Conservation (phyloP, 768 basidiomycete genomes). For the Steccherinum ochraceum region DNA sequence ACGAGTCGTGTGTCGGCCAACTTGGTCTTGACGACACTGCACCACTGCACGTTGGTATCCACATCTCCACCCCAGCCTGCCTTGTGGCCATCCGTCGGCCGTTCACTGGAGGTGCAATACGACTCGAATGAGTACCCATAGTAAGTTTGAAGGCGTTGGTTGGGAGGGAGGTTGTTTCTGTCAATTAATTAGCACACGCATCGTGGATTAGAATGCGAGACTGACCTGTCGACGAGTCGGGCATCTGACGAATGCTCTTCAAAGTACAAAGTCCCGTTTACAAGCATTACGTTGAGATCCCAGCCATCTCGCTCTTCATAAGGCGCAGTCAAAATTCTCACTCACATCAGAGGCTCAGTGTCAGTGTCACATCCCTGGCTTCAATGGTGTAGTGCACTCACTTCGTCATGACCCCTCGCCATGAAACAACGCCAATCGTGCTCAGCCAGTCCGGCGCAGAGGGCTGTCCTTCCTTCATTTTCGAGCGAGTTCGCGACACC, state of each 20-base stretch:
- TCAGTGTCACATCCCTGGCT: no score
- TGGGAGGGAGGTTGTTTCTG: conserved; percentile 63
- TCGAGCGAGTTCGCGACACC: conserved; percentile 36
- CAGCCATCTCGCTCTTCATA: conserved; percentile 78
- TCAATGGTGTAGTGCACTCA: conserved; percentile 38
- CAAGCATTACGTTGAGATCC: conserved; percentile 78
- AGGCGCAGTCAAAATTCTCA: conserved; percentile 72
- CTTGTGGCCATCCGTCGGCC: conserved; percentile 11
- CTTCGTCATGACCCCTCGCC: conserved; percentile 87
- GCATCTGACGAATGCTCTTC: conserved; percentile 65
- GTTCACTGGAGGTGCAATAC: conserved; percentile 48
- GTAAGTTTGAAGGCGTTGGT: conserved; percentile 61
- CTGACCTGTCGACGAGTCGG: conserved; percentile 60
- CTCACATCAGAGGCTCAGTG: no score
- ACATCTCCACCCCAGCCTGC: conserved; percentile 75
- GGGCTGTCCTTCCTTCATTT: conserved; percentile 12
- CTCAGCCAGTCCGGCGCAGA: conserved; percentile 25
- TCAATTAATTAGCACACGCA: not conserved
- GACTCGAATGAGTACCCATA: conserved; percentile 90
- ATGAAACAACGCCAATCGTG: conserved; percentile 55
- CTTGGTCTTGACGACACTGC: conserved; percentile 82
- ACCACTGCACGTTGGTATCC: conserved; percentile 88
- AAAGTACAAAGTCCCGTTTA: conserved; percentile 65
- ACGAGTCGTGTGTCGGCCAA: conserved; percentile 65
- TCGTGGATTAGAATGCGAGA: not conserved